phyloP scores from a whole-genome alignment of 225 moss, liverwort and hornwort genomes.

The Pleurozium schreberi region DNA sequence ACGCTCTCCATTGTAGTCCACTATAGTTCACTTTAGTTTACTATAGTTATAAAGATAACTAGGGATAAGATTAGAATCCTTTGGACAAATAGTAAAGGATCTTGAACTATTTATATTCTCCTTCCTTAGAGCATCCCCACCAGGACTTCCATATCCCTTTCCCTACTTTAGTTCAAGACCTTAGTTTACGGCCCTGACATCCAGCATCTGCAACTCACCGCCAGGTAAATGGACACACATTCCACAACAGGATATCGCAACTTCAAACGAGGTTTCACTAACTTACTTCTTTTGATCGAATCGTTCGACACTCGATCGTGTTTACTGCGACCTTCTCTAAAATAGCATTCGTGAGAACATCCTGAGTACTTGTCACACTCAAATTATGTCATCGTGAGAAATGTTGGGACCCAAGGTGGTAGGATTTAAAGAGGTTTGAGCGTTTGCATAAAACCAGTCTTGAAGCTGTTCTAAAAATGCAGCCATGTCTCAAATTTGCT shows the following conservation, averaged over 20 bases:
- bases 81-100: no score
- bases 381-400: neutral
- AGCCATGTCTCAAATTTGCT: neutral
- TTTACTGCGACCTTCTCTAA: neutral
- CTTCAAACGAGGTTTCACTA: neutral
- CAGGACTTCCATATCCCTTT: no score
- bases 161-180: no score
- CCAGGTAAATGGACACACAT: neutral
- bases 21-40: no score
- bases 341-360: neutral
- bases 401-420: neutral
- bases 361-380: no score
- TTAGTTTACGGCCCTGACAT: slow-evolving; percentile 36
- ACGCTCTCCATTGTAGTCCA: no score
- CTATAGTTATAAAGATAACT: no score
- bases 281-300: neutral
- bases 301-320: neutral
- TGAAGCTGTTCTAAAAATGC: neutral
- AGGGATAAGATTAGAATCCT: no score
- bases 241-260: neutral
- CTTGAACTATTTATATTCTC: no score
- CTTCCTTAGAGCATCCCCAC: no score
- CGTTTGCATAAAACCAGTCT: neutral
- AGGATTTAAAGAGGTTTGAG: neutral
- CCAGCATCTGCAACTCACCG: slow-evolving; percentile 31